Base-by-base conservation (phyloP, 1,284 basidiomycete genomes). In the Thecaphora thlaspeos region DNA sequence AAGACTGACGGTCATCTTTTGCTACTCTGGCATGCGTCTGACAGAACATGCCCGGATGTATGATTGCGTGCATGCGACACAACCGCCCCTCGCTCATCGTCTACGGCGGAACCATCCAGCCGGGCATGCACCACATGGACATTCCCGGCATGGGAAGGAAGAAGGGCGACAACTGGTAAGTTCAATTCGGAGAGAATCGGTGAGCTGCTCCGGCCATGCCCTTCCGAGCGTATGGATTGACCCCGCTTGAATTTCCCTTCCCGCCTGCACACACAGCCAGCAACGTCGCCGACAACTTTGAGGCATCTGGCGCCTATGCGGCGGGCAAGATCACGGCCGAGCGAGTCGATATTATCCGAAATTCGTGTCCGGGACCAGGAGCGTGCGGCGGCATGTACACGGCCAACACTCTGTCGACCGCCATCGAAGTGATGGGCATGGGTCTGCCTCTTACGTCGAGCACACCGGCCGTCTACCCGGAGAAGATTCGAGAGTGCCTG, bases 371-470 rank as follows among this genome's bases (percentile, higher is more conserved):
- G 15, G 94, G 94, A 40, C 87, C 93, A 14, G 87, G 93, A 54
- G 91, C 92, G 38, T 97, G 94, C 79, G 94, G 93, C 46, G 89
- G 92, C 66, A 90, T 91, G 89, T 95, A 94, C 80, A 96, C 92
- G 17, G 92, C 91, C 22, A 96, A 95, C 80, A 95, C 93, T 1
- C 93, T 96, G 88, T 89, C 91, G 8, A 92, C 88, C 32, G 86
- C 87, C 18, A 83, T 94, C 36, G 92, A 96, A 79, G 91, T 89
- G 1, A 83, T 95, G 60, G 93, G 92, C 30, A 88, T 96, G 84
- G 89, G 90, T 18, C 81, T 95, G 24, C 92, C 92, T 0, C 90
- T 90, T 71, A 69, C 67, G 0, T 90, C 89, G 28, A 87, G 90
- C 0, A 88, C 88, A 58, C 91, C 91, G 1, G 91, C 91, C 7